Base-by-base conservation (phyloP, 1,284 basidiomycete genomes). In the Serendipita sp. region DNA sequence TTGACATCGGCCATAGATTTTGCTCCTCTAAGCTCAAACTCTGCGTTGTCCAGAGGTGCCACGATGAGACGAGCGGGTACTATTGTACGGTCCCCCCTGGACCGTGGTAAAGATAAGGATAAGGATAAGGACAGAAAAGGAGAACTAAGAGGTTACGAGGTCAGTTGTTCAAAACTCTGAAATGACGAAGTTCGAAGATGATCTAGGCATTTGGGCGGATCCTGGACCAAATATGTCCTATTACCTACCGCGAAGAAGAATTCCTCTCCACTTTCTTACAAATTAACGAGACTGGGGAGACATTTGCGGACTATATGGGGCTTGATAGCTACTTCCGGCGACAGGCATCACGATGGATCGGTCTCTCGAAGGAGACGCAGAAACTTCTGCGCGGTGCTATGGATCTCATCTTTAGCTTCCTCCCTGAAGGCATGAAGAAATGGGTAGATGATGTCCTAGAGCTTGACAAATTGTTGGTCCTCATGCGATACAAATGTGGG, bases 281-380 rank as follows among this genome's bases (percentile, higher is more conserved):
- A 71, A 88, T 96, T 70, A 87, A 89, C 66, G 91, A 95, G 69
- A 82, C 85, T 50, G 84, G 84, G 29, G 79, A 91, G 17, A 97
- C 95, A 0, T 99, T 93, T 73, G 95, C 95, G 6, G 95, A 98
- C 74, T 94, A 96, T 69, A 91, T 93, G 83, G 85, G 87, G 60
- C 76, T 99, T 65, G 95, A 98, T 71, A 90, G 86, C 63, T 98
- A 96, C 74, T 98, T 97, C 77, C 80, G 91, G 29, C 79, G 94
- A 43, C 89, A 96, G 69, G 95, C 95, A 2, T 80, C 87, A 6
- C 78, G 87, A n/a, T 78, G 81, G 55, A 78, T 80, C 13, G 84
- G 83, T 1, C 76, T 91, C 53, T 84, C 82, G 64, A 78, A 80
- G 60, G 75, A 82, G 15, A 92, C 92, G 22, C 71, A 80, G 64